A percentile compares a stretch with the other conserved stretches of the same genome.
These are phyloP conservation scores for Sarocladiaceae sp. DNA, from an alignment of 2,329 filamentous ascomycete species.

Conservation along the genomic window DNA sequence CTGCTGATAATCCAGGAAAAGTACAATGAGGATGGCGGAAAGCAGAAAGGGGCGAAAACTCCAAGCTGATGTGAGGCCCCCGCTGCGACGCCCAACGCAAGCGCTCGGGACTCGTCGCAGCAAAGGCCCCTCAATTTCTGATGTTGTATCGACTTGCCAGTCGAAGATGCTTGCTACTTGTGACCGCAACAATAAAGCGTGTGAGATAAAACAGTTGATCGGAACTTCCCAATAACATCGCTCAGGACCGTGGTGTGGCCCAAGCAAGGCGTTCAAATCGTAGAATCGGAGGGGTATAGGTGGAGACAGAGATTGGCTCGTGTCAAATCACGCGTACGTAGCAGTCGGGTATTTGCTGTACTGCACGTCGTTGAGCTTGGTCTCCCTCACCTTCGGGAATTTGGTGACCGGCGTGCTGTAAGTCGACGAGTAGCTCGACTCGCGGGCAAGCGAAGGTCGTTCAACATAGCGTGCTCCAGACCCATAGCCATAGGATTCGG, in stretches of 20 bases:
- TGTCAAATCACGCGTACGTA: not conserved
- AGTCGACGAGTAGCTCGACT: constrained; percentile 23
- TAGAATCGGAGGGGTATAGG: constrained; percentile 1
- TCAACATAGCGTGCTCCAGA: constrained; percentile 18
- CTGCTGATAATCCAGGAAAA: not conserved
- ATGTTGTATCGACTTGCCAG: not conserved
- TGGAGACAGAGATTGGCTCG: not conserved
- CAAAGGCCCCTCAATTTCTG: not conserved
- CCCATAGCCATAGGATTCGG: constrained; percentile 16
- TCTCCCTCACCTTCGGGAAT: constrained; percentile 28
- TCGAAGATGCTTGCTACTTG: constrained; percentile 1
- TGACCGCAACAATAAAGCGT: not conserved
- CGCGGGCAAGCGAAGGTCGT: constrained; percentile 24
- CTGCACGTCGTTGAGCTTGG: constrained; percentile 25
- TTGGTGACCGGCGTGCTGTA: constrained; percentile 8
- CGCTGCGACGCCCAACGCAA: too few relatives aligned
- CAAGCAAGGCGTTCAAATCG: not conserved
- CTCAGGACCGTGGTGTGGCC: not conserved
- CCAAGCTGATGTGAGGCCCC: too few relatives aligned
- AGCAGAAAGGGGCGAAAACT: too few relatives aligned
- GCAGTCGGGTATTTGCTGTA: constrained; percentile 21
- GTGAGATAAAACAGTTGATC: constrained; percentile 8
- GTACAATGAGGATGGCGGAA: too few relatives aligned
- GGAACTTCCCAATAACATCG: not conserved
- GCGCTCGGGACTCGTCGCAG: not conserved